phyloP scores from a whole-genome alignment of 306 rosid genomes.

The Cotoneaster glaucophyllus region DNA sequence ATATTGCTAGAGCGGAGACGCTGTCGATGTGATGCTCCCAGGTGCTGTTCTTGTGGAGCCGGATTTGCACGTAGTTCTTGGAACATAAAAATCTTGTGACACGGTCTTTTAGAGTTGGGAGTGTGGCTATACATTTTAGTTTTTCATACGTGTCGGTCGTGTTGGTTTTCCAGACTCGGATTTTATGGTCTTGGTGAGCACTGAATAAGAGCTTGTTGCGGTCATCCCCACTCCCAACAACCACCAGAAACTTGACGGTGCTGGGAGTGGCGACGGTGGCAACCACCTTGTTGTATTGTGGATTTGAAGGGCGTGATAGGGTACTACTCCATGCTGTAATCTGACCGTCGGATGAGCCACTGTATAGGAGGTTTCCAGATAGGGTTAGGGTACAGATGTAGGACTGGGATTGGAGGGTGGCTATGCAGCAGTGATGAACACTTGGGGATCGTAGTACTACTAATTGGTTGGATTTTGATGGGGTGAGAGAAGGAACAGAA shows the following conservation, averaged over 20 bases:
- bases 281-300: background rate
- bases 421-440: conserved; percentile 23
- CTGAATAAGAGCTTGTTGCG: conserved; percentile 28
- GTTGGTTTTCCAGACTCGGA: conserved; percentile 57
- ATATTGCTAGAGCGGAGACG: conserved; percentile 50
- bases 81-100: conserved; percentile 27
- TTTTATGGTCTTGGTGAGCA: conserved; percentile 70
- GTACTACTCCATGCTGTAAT: conserved; percentile 15
- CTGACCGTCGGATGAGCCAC: conserved; percentile 40
- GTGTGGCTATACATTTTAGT: conserved; percentile 39
- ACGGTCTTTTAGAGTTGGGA: conserved; percentile 54
- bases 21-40: conserved; percentile 76
- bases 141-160: background rate
- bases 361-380: conserved; percentile 35
- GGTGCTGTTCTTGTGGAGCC: conserved; percentile 57
- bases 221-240: conserved; percentile 18
- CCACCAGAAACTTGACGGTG: conserved; percentile 37
- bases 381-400: conserved; percentile 41
- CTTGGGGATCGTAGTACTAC: background rate
- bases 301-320: conserved; percentile 11
- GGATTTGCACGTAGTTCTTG: conserved; percentile 44
- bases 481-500: conserved; percentile 54
- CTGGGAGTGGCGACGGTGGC: conserved; percentile 10
- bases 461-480: background rate
- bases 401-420: conserved; percentile 41